Evolutionary conservation across 1,284 basidiomycete species (phyloP).

Genomic region (Irpex sp.): DNA sequence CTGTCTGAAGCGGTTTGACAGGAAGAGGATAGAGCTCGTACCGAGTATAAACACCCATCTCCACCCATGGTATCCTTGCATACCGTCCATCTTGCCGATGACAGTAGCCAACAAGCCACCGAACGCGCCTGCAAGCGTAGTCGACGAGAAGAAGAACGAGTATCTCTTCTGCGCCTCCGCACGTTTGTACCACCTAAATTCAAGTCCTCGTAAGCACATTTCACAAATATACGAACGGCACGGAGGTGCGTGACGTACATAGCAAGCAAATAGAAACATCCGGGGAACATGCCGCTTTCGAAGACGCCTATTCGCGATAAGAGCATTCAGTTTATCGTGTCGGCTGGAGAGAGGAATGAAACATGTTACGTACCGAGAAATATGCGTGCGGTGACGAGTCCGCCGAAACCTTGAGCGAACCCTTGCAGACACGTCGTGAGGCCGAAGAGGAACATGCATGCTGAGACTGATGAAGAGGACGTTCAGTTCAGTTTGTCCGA

Average conservation of each 20-base stretch:
- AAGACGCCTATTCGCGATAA: slow-evolving; percentile 16
- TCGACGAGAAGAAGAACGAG: slow-evolving; percentile 34
- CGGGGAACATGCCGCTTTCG: slow-evolving; percentile 31
- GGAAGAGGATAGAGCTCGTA: no score
- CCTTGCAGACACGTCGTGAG: slow-evolving; percentile 31
- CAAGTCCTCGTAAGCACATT: neutral
- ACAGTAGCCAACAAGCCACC: slow-evolving; percentile 33
- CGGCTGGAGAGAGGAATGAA: neutral
- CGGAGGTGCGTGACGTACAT: slow-evolving; percentile 16
- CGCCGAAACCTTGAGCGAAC: slow-evolving; percentile 31
- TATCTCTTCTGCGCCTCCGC: slow-evolving; percentile 35
- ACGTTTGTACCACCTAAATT: slow-evolving; percentile 32
- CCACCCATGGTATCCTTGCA: slow-evolving; percentile 29
- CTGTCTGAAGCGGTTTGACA: no score
- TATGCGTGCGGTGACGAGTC: slow-evolving; percentile 35
- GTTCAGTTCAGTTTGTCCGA: neutral
- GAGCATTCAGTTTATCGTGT: slow-evolving; percentile 9
- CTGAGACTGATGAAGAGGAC: slow-evolving; percentile 19
- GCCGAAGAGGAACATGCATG: slow-evolving; percentile 34
- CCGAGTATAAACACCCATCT: slow-evolving; percentile 41
- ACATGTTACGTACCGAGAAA: slow-evolving; percentile 29
- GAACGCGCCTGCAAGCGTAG: slow-evolving; percentile 30
- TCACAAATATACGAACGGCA: neutral
- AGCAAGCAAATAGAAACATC: slow-evolving; percentile 32
- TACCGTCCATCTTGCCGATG: slow-evolving; percentile 33